A percentile compares a stretch with the other conserved stretches of the same genome.
Evolutionary conservation across 2,329 filamentous ascomycete species (phyloP).

Genomic region (Fusarium agapanthi): DNA sequence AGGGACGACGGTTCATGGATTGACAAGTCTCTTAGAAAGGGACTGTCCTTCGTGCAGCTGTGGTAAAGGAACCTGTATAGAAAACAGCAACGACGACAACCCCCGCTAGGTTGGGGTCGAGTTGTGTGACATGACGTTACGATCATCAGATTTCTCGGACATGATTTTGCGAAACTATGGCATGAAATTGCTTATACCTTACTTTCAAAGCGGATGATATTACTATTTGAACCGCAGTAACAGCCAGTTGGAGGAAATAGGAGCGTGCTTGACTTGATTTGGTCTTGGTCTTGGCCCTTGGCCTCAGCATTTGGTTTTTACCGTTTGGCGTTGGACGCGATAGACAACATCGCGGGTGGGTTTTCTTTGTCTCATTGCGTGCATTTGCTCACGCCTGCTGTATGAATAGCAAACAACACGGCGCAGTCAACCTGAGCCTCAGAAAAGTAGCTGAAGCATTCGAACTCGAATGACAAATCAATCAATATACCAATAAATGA

Average conservation of each 20-base stretch:
- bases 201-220: conserved; percentile 15
- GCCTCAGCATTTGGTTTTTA: background rate
- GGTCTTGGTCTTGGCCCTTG: background rate
- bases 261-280: conserved; percentile 5
- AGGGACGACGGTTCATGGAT: conserved; percentile 38
- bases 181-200: background rate
- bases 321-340: conserved; percentile 13
- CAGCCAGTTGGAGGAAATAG: background rate
- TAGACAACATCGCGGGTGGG: background rate
- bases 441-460: conserved; percentile 3
- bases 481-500: background rate
- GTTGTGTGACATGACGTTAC: conserved; percentile 23
- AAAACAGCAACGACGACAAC: background rate
- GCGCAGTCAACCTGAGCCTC: conserved; percentile 13
- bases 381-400: conserved; percentile 15
- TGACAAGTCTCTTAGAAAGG: conserved; percentile 37
- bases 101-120: conserved; percentile 3
- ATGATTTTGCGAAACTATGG: conserved; percentile 12
- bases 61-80: conserved; percentile 22
- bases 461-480: conserved; percentile 11
- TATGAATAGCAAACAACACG: conserved; percentile 17
- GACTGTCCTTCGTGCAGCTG: conserved; percentile 36
- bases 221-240: background rate
- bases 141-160: conserved; percentile 25
- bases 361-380: conserved; percentile 12